Percentiles rank a stretch among this genome's conserved stretches.
phyloP scores from a whole-genome alignment of 345 rosid species.

The Dipteronia dyeriana region DNA sequence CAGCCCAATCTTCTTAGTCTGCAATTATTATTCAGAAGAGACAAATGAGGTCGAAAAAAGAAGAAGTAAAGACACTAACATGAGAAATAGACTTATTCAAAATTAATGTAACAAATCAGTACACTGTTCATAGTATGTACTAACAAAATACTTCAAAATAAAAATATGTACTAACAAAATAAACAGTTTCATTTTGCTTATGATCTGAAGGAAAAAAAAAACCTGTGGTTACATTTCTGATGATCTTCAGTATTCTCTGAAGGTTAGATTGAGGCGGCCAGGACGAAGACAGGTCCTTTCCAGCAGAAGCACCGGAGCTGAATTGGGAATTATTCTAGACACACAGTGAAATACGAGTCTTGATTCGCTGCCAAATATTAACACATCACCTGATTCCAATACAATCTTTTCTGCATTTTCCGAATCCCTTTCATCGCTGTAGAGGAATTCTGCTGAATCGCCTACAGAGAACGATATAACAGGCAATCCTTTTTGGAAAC shows the following conservation, averaged over 20 bases:
- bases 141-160: background rate
- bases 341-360: slow-evolving; percentile 64
- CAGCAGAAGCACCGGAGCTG: slow-evolving; percentile 47
- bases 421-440: slow-evolving; percentile 42
- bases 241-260: slow-evolving; percentile 42
- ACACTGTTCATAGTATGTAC: background rate
- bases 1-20: too few species aligned
- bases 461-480: slow-evolving; percentile 61
- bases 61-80: too few species aligned
- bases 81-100: too few species aligned
- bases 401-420: slow-evolving; percentile 35
- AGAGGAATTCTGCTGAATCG: slow-evolving; percentile 57
- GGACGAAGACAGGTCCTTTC: slow-evolving; percentile 36
- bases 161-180: background rate
- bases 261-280: slow-evolving; percentile 71
- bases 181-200: background rate
- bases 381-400: slow-evolving; percentile 57
- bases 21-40: too few species aligned
- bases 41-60: background rate
- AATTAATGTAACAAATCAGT: too few species aligned
- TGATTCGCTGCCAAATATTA: slow-evolving; percentile 65
- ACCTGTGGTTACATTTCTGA: background rate
- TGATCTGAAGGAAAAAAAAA: background rate
- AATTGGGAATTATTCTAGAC: slow-evolving; percentile 33
- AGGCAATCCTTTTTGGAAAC: slow-evolving; percentile 47